A percentile compares a stretch with the other conserved stretches of the same genome.
phyloP scores from a whole-genome alignment of 306 rosid genomes.

The Erythrophleum fordii region DNA sequence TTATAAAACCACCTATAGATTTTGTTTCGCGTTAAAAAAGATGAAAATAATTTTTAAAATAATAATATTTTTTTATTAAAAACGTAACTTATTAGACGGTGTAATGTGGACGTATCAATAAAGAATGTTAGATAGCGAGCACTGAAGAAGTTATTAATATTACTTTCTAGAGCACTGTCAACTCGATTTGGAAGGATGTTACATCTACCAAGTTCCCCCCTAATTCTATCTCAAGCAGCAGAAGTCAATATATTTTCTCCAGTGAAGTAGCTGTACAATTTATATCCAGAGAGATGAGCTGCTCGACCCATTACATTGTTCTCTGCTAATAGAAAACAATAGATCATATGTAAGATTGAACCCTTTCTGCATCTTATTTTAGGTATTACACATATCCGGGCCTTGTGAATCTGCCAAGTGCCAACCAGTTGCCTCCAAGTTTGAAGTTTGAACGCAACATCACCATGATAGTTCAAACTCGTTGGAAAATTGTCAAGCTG shows the following conservation, averaged over 20 bases:
- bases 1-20: too few species aligned
- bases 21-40: too few species aligned
- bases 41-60: too few species aligned
- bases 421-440: neutral
- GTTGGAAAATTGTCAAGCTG: neutral
- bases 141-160: neutral
- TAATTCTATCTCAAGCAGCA: neutral
- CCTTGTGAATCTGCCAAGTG: neutral
- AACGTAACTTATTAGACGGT: too few species aligned
- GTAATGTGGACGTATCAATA: neutral
- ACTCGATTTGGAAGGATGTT: constrained; percentile 16
- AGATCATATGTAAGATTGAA: neutral
- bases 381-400: neutral
- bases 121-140: neutral
- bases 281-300: constrained; percentile 6
- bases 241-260: neutral
- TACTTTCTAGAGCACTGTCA: neutral
- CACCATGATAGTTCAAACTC: neutral
- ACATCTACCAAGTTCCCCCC: constrained; percentile 12
- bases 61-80: too few species aligned
- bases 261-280: constrained; percentile 23
- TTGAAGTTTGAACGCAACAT: constrained; percentile 5
- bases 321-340: neutral
- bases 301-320: neutral
- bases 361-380: neutral